Evolutionary conservation across 371 early-diverging fungal species (phyloP).

Genomic region (Nosema bombycis): DNA sequence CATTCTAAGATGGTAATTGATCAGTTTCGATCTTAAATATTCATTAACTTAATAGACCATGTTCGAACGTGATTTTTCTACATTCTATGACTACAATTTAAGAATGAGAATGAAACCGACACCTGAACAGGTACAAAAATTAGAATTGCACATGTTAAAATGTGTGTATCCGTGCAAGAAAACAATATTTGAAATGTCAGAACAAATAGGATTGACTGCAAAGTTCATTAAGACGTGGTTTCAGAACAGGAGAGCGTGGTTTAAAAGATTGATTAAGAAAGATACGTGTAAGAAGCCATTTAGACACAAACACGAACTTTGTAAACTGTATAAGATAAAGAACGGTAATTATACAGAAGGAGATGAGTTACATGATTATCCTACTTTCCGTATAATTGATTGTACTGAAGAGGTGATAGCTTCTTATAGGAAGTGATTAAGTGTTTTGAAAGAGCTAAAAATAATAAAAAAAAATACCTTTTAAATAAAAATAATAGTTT

Average conservation of each 20-base stretch:
- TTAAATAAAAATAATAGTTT: too few species aligned
- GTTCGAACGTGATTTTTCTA: too few species aligned
- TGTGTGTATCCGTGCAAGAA: neutral
- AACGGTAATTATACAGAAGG: neutral
- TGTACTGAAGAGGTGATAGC: neutral
- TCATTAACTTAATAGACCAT: too few species aligned
- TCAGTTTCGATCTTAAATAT: too few species aligned
- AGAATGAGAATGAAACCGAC: neutral
- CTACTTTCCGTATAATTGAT: neutral
- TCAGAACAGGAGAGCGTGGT: neutral
- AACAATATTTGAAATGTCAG: neutral
- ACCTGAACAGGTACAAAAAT: neutral
- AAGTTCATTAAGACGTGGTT: conserved; percentile 1
- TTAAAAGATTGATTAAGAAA: neutral
- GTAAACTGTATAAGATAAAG: neutral
- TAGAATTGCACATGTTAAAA: neutral
- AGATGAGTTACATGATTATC: neutral
- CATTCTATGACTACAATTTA: too few species aligned
- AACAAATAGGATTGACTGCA: neutral
- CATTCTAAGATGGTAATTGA: too few species aligned
- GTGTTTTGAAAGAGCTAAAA: neutral
- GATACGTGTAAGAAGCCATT: neutral
- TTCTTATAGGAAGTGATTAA: neutral
- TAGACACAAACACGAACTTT: neutral
- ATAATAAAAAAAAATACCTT: too few species aligned